phyloP scores from a whole-genome alignment of 1,284 basidiomycete genomes.

The Taiwanofungus camphoratus region DNA sequence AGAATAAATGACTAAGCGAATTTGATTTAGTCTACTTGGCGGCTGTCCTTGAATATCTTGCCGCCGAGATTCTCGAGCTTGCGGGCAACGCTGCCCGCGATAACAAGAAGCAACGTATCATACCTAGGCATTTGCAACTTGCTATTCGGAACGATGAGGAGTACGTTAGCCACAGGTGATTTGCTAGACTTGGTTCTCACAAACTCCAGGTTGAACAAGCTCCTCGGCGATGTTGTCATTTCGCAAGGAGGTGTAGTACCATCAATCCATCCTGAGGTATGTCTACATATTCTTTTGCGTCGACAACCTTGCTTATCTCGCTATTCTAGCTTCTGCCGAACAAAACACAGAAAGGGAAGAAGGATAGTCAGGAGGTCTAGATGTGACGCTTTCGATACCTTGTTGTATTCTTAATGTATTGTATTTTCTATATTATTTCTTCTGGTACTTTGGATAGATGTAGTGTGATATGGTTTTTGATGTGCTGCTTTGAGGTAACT shows the following conservation, averaged over 20 bases:
- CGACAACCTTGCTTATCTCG: slow-evolving; percentile 3
- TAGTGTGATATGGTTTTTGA: no score
- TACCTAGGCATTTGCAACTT: slow-evolving; percentile 83
- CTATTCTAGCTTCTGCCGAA: slow-evolving; percentile 50
- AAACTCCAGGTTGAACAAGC: slow-evolving; percentile 48
- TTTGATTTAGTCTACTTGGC: slow-evolving; percentile 70
- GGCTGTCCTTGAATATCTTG: slow-evolving; percentile 78
- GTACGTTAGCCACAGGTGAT: slow-evolving; percentile 32
- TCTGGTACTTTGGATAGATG: no score
- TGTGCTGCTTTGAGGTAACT: no score
- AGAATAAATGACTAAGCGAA: slow-evolving; percentile 5
- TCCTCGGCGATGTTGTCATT: slow-evolving; percentile 79
- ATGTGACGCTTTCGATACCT: slow-evolving; percentile 13
- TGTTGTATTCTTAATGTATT: slow-evolving; percentile 25
- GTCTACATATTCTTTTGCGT: slow-evolving; percentile 8
- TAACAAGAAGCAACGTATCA: slow-evolving; percentile 85
- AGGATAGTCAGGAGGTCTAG: slow-evolving; percentile 35
- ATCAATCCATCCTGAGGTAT: slow-evolving; percentile 41
- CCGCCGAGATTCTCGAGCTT: slow-evolving; percentile 85
- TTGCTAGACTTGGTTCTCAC: not conserved
- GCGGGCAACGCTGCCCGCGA: slow-evolving; percentile 79
- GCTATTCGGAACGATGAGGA: slow-evolving; percentile 87
- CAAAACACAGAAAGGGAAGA: slow-evolving; percentile 36
- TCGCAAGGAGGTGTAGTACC: slow-evolving; percentile 86
- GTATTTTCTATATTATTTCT: slow-evolving; percentile 7